Conservation (phyloP, 495 filamentous ascomycete species). For the Amorphotheca resinae region DNA sequence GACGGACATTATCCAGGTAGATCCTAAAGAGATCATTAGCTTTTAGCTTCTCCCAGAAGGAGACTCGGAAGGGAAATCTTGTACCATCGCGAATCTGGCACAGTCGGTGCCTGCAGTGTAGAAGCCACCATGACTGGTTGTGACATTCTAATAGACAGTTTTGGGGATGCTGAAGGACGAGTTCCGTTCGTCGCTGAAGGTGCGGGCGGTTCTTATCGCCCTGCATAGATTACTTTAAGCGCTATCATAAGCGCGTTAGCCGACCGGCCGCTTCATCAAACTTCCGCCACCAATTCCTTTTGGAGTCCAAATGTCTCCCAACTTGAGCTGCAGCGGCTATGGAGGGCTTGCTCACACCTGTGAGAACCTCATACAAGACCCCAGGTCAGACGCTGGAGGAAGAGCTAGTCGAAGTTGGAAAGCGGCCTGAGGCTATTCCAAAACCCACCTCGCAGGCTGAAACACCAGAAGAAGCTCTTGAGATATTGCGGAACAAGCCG, state of each 20-base stretch:
- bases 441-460: constrained; percentile 20
- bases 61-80: not conserved
- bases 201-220: constrained; percentile 6
- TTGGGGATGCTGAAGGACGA: constrained; percentile 1
- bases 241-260: not conserved
- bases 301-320: not conserved
- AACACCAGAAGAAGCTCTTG: constrained; percentile 43
- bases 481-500: constrained; percentile 52
- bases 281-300: not conserved
- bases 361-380: constrained; percentile 31
- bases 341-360: constrained; percentile 37
- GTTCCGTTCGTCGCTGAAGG: not conserved
- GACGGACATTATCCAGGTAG: constrained; percentile 68
- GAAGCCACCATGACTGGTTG: constrained; percentile 23
- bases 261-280: not conserved
- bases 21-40: constrained; percentile 38
- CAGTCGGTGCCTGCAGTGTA: not conserved
- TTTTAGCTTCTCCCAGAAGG: not conserved
- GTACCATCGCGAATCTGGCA: constrained; percentile 8
- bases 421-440: not conserved
- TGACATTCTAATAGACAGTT: constrained; percentile 15
- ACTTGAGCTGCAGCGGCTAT: constrained; percentile 21
- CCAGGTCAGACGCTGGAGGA: constrained; percentile 17
- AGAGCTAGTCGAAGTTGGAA: constrained; percentile 14
- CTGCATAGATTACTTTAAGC: not conserved